These are phyloP conservation scores for Exophiala sp. DNA, from an alignment of 2,329 filamentous ascomycete species.

Conservation along the genomic window DNA sequence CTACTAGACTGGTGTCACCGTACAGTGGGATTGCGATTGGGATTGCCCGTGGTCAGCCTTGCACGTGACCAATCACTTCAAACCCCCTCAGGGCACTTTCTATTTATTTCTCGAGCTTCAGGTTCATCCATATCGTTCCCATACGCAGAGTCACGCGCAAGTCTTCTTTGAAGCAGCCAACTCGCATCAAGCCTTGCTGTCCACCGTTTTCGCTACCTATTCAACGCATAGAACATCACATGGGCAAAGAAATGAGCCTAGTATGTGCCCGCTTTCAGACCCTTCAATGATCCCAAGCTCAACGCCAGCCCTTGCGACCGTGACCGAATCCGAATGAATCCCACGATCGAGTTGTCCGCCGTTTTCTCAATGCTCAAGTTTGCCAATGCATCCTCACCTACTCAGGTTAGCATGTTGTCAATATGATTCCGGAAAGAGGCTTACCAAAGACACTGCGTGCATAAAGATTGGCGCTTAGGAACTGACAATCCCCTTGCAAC, in stretches of 20 bases:
- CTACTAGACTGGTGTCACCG: too few species aligned
- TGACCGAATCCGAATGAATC: constrained; percentile 96
- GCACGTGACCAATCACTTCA: constrained; percentile 1
- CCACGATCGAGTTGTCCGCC: constrained; percentile 89
- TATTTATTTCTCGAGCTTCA: background rate
- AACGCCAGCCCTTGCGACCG: constrained; percentile 90
- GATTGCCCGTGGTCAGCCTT: too few species aligned
- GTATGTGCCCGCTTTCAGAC: constrained; percentile 63
- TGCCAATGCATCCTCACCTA: constrained; percentile 95
- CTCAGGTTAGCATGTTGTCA: background rate
- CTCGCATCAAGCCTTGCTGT: background rate
- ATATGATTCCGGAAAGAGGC: constrained; percentile 36
- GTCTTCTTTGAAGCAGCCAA: background rate
- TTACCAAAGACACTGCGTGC: constrained; percentile 96
- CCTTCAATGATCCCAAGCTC: constrained; percentile 89
- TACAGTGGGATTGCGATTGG: too few species aligned
- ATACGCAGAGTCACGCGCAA: background rate
- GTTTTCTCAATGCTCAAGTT: constrained; percentile 98
- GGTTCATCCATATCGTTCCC: background rate
- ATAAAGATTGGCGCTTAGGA: constrained; percentile 94
- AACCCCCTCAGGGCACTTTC: too few species aligned
- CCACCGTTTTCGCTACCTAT: background rate
- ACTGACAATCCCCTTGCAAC: constrained; percentile 94
- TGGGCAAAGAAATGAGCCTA: constrained; percentile 1
- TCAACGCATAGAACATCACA: background rate